phyloP scores from a whole-genome alignment of 2,329 filamentous ascomycete species.

The Talaromyces sp. region DNA sequence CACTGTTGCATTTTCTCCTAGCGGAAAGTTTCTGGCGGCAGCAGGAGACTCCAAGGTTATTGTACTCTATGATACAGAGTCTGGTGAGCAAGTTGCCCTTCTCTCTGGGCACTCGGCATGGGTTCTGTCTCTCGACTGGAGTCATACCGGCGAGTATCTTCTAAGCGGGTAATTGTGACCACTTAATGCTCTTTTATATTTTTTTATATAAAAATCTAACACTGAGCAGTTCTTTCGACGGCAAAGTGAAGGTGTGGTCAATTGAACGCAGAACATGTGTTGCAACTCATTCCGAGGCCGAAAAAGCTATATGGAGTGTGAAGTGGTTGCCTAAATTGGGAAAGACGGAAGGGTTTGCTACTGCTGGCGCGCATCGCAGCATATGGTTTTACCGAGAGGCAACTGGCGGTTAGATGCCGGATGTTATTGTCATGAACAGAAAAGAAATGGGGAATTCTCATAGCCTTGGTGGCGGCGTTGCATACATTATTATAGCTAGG shows the following conservation, averaged over 20 bases:
- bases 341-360: slow-evolving; percentile 66
- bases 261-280: slow-evolving; percentile 80
- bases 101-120: slow-evolving; percentile 75
- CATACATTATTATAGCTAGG: not conserved
- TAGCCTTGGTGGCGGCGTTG: not conserved
- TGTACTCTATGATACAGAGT: slow-evolving; percentile 84
- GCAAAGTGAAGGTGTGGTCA: slow-evolving; percentile 95
- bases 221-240: slow-evolving; percentile 66
- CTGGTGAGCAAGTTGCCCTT: slow-evolving; percentile 88
- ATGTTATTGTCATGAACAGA: not conserved
- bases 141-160: slow-evolving; percentile 83
- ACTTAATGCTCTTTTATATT: not conserved
- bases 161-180: slow-evolving; percentile 62
- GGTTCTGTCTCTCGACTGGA: slow-evolving; percentile 92
- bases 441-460: not conserved
- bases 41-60: slow-evolving; percentile 87
- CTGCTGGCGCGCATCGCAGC: slow-evolving; percentile 69
- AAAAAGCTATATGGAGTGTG: slow-evolving; percentile 77
- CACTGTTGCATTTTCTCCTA: slow-evolving; percentile 81
- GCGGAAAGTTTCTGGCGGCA: slow-evolving; percentile 76
- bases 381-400: slow-evolving; percentile 83
- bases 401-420: slow-evolving; percentile 54
- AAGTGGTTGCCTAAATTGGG: slow-evolving; percentile 73
- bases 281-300: slow-evolving; percentile 87
- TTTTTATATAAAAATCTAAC: slow-evolving; percentile 11